Conservation (phyloP, 2,329 filamentous ascomycete genomes). For the Ophiostoma populinum region DNA sequence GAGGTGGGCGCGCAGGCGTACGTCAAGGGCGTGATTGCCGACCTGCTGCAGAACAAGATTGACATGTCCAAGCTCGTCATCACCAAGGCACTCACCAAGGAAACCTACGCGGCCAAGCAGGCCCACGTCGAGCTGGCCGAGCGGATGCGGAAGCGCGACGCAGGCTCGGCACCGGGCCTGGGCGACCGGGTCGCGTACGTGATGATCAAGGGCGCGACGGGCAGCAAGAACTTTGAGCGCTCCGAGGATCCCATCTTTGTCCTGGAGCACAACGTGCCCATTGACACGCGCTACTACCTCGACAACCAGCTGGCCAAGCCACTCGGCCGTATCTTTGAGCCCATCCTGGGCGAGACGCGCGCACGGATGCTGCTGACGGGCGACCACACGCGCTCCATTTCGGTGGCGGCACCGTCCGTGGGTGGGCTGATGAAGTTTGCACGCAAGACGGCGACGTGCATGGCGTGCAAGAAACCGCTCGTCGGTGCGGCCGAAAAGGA, state of each 20-base stretch:
- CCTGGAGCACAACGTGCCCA: conserved; percentile 90
- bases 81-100: conserved; percentile 88
- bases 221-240: conserved; percentile 90
- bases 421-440: conserved; percentile 97
- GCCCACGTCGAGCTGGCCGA: conserved; percentile 90
- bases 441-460: conserved; percentile 94
- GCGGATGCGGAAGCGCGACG: conserved; percentile 93
- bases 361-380: conserved; percentile 73
- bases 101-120: conserved; percentile 79
- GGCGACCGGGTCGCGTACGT: conserved; percentile 97
- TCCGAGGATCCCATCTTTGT: conserved; percentile 96
- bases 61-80: conserved; percentile 99
- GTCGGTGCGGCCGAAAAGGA: conserved; percentile 55
- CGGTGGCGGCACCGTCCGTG: conserved; percentile 76
- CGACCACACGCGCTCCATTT: conserved; percentile 87
- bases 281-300: conserved; percentile 96
- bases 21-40: conserved; percentile 89
- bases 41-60: conserved; percentile 89
- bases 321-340: conserved; percentile 88
- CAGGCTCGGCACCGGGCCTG: conserved; percentile 78
- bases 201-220: conserved; percentile 80
- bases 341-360: conserved; percentile 75
- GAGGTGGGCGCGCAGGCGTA: conserved; percentile 89
- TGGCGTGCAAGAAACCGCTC: conserved; percentile 97
- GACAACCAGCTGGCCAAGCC: conserved; percentile 97